phyloP scores from a whole-genome alignment of 2,329 filamentous ascomycete species.

The Calonectria honghensis region DNA sequence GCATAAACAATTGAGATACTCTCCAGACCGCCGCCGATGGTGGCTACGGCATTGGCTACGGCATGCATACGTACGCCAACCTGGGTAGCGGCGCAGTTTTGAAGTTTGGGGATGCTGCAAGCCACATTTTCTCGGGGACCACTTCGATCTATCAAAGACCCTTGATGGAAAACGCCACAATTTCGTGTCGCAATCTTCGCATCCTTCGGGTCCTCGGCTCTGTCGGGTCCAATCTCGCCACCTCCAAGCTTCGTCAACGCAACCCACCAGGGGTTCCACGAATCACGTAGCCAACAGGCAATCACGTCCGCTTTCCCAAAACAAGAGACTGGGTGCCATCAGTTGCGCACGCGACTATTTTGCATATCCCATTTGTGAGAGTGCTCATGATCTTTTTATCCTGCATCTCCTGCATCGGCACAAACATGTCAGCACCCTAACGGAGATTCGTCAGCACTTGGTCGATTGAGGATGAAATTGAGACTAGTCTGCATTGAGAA shows the following conservation, averaged over 20 bases:
- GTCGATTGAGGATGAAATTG: background rate
- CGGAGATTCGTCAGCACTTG: conserved; percentile 1
- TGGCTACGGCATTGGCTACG: background rate
- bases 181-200: conserved; percentile 10
- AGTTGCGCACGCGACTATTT: conserved; percentile 9
- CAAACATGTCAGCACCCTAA: conserved; percentile 11
- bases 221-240: conserved; percentile 22
- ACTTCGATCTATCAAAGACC: conserved; percentile 4
- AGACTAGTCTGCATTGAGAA: background rate
- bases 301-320: conserved; percentile 10
- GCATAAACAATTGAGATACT: background rate
- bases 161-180: conserved; percentile 7
- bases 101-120: background rate
- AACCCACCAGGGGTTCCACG: conserved; percentile 2
- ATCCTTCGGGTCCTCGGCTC: conserved; percentile 11
- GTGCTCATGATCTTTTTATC: background rate
- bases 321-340: background rate
- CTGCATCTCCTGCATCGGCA: background rate
- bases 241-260: background rate
- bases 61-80: background rate
- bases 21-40: conserved; percentile 1
- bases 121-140: conserved; percentile 22
- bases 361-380: background rate
- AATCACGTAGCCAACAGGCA: background rate
- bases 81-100: background rate